Percentiles rank a stretch among this genome's conserved stretches.
Conservation (phyloP, 331 rosid genomes). For the Acacia pycnantha region DNA sequence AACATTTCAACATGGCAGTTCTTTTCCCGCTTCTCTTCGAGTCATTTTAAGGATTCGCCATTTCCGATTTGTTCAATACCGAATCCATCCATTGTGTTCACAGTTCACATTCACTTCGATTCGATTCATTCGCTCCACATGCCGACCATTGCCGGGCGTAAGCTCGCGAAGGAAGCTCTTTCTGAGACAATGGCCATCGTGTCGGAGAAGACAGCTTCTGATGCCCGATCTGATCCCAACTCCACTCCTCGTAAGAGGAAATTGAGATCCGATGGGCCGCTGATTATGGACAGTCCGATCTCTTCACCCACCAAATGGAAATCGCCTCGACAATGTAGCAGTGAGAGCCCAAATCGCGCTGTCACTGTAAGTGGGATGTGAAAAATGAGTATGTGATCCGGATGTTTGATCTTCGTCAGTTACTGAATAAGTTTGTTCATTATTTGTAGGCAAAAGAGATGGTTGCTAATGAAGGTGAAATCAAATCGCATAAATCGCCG, state of each 20-base stretch:
- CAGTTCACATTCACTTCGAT: not conserved
- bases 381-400: not conserved
- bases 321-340: constrained; percentile 47
- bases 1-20: not conserved
- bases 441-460: constrained; percentile 41
- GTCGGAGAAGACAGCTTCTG: not conserved
- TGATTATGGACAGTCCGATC: constrained; percentile 22
- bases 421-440: not conserved
- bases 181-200: not conserved
- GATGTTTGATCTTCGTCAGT: not conserved
- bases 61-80: not conserved
- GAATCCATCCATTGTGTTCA: not conserved
- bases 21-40: constrained; percentile 1
- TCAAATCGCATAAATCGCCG: constrained; percentile 18
- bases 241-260: constrained; percentile 58
- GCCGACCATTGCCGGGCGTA: constrained; percentile 45
- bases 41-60: not conserved
- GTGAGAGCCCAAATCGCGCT: constrained; percentile 25
- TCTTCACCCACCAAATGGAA: constrained; percentile 43
- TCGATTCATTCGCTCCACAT: constrained; percentile 25
- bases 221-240: constrained; percentile 12
- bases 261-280: constrained; percentile 51
- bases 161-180: not conserved
- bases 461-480: constrained; percentile 19
- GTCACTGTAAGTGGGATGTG: constrained; percentile 20